Base-by-base conservation (phyloP, 1,284 basidiomycete genomes). In the Puccinia polysora region DNA sequence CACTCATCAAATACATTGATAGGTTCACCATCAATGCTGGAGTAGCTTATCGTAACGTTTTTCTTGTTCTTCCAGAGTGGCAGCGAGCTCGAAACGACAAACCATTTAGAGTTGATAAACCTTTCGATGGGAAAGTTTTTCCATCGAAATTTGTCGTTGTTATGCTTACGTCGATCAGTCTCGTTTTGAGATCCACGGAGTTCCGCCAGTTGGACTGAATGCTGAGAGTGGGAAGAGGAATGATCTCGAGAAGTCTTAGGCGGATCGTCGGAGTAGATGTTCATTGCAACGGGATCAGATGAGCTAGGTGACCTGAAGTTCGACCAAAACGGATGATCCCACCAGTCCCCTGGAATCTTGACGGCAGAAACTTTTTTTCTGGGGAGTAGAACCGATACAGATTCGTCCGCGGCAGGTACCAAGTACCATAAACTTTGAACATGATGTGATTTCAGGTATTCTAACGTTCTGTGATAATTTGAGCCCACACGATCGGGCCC, bases 401-500 rank as follows among this genome's bases (percentile, higher is more conserved):
- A 5, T n/a, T 50, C 49, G 32, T 34, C 36, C 28, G 23, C 23
- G 30, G 55, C 62, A 10, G 10, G 30, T 53, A 76, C 80, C 10
- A 86, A 80, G 78, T 85, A 85, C 88, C 90, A 96, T 0, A 97
- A 77, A 68, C 88, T 85, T 5, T 81, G 75, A 8, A 97, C 84
- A 1, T 84, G 84, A 25, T 85, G 78, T 1, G 80, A 79, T 67
- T 82, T 79, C n/a, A 94, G 82, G 79, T 97, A 97, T 5, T 84
- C 81, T 52, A 83, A 82, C 75, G 89, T 79, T 15, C 84, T 83
- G 65, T 82, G 76, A 77, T 96, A 98, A 80, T 97, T 93, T 65
- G 93, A 82, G 0, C 91, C 95, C 52, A 98, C 92, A 18, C 87
- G 87, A 45, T 87, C 84, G 0, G 91, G 88, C 0, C 92, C 92